Evolutionary conservation across 495 filamentous ascomycete genomes (phyloP).

Genomic region (Paragyromitra xinjiangensis): DNA sequence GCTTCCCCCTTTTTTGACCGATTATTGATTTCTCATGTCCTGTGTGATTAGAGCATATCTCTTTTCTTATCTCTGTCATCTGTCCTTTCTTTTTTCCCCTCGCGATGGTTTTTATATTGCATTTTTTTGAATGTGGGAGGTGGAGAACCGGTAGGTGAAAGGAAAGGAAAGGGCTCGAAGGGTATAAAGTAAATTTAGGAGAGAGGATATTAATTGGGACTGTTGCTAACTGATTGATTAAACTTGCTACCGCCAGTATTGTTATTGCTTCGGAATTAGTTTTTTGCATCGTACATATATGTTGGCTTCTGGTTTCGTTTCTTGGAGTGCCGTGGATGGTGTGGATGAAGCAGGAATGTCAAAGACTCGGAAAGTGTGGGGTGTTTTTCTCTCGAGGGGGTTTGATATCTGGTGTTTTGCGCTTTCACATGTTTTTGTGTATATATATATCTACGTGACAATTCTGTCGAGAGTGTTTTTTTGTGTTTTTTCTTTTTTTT

Average conservation of each 20-base stretch:
- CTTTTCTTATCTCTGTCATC: conserved; percentile 3
- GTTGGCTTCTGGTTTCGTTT: background rate
- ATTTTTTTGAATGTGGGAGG: conserved; percentile 14
- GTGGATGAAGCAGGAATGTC: background rate
- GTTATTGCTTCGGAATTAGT: background rate
- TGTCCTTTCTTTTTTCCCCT: conserved; percentile 7
- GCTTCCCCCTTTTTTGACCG: conserved; percentile 8
- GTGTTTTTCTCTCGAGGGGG: background rate
- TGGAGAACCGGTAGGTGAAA: background rate
- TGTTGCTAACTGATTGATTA: conserved; percentile 29
- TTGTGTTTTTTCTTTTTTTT: conserved; percentile 29
- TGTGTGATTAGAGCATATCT: conserved; percentile 38
- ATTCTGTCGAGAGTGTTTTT: conserved; percentile 20
- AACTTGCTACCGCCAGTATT: conserved; percentile 21
- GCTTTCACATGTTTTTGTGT: background rate
- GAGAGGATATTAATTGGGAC: conserved; percentile 20
- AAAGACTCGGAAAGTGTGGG: background rate
- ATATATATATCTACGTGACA: conserved; percentile 20
- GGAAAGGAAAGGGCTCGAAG: background rate
- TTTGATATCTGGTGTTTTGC: background rate
- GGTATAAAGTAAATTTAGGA: conserved; percentile 12
- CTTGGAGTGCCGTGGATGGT: background rate
- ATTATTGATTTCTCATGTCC: conserved; percentile 37
- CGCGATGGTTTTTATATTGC: conserved; percentile 31
- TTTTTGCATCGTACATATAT: conserved; percentile 6